phyloP scores from a whole-genome alignment of 257 asterid genomes.

The Cynanchum wilfordii region DNA sequence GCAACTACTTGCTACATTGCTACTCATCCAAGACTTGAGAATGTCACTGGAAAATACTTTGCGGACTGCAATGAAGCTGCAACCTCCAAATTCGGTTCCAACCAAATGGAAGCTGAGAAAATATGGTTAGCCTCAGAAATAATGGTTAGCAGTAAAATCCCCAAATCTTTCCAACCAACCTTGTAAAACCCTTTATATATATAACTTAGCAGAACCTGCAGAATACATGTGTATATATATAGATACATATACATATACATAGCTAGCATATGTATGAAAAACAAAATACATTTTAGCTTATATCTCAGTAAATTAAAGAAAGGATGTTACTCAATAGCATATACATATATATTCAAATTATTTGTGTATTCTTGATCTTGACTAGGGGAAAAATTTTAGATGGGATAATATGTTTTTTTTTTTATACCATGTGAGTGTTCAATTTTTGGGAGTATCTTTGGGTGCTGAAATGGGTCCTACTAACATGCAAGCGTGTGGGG shows the following conservation, averaged over 20 bases:
- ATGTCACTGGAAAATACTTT: slow-evolving; percentile 68
- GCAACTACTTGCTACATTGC: slow-evolving; percentile 93
- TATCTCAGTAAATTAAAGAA: no score
- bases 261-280: not conserved
- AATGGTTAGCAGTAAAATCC: slow-evolving; percentile 40
- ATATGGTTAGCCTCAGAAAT: slow-evolving; percentile 72
- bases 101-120: slow-evolving; percentile 51
- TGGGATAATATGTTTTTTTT: slow-evolving; percentile 40
- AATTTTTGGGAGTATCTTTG: slow-evolving; percentile 27
- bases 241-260: not conserved
- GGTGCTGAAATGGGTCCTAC: slow-evolving; percentile 44
- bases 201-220: no score
- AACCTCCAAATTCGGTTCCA: slow-evolving; percentile 66
- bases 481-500: slow-evolving; percentile 46
- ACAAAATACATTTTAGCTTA: not conserved
- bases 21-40: slow-evolving; percentile 52
- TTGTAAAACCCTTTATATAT: not conserved
- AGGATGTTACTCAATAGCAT: no score
- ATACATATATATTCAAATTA: no score
- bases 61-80: slow-evolving; percentile 85
- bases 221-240: not conserved
- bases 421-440: slow-evolving; percentile 40
- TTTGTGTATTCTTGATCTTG: slow-evolving; percentile 8
- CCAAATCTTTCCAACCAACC: not conserved
- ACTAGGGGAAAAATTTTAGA: slow-evolving; percentile 6